Evolutionary conservation across 495 filamentous ascomycete species (phyloP).

Genomic region (Cairneyella variabilis): DNA sequence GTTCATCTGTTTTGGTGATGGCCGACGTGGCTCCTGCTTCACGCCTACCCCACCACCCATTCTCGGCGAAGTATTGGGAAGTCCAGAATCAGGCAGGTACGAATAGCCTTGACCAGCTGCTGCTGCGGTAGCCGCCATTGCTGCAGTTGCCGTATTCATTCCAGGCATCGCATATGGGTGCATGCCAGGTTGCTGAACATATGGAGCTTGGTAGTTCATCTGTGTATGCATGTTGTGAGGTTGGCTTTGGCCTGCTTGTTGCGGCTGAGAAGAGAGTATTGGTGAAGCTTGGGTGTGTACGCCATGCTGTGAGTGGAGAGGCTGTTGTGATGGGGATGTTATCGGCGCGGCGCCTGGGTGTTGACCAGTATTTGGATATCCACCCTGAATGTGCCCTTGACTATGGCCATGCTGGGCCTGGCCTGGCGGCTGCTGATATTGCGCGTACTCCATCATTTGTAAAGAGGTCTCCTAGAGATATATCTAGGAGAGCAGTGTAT

Average conservation of each 20-base stretch:
- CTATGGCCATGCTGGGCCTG: conserved; percentile 50
- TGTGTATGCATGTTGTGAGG: conserved; percentile 49
- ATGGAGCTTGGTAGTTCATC: conserved; percentile 52
- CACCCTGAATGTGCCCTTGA: conserved; percentile 50
- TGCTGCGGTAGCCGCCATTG: conserved; percentile 67
- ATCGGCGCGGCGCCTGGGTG: conserved; percentile 42
- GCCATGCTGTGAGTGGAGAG: conserved; percentile 49
- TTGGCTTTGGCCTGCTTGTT: conserved; percentile 47
- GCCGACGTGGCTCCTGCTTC: conserved; percentile 55
- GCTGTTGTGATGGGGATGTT: conserved; percentile 56
- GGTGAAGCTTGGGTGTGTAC: conserved; percentile 54
- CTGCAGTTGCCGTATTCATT: conserved; percentile 56
- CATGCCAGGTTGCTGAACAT: conserved; percentile 54
- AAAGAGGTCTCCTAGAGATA: conserved; percentile 21
- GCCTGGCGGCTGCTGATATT: conserved; percentile 55
- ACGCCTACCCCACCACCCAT: conserved; percentile 44
- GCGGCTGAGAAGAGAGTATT: conserved; percentile 57
- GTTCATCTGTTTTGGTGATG: conserved; percentile 60
- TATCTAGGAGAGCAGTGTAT: conserved; percentile 25
- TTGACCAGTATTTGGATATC: conserved; percentile 37
- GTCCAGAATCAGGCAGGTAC: conserved; percentile 47
- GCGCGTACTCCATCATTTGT: conserved; percentile 66
- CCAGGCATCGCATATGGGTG: conserved; percentile 54
- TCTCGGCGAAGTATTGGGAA: conserved; percentile 59
- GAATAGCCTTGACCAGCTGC: conserved; percentile 56